These are phyloP conservation scores for Chondrus crispus DNA, from an alignment of 23 red algal genomes.

Conservation along the genomic window DNA sequence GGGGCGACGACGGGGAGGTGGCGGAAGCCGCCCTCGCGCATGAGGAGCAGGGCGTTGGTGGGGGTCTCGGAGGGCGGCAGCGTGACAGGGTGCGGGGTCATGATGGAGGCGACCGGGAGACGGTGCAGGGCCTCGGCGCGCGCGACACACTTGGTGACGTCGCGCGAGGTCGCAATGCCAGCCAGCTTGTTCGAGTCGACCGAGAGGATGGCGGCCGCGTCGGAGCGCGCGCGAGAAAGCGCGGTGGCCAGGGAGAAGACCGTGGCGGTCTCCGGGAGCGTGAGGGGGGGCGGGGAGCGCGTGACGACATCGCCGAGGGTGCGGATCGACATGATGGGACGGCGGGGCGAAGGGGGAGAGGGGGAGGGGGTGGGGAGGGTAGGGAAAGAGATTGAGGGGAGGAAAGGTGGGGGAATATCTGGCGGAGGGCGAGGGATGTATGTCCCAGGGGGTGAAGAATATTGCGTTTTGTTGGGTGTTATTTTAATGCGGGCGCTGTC, in stretches of 20 bases:
- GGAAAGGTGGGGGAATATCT: too few species aligned
- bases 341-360: too few species aligned
- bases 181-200: not conserved
- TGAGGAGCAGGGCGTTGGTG: slow-evolving; percentile 47
- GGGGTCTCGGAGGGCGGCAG: slow-evolving; percentile 62
- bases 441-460: too few species aligned
- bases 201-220: slow-evolving; percentile 49
- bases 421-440: too few species aligned
- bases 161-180: slow-evolving; percentile 58
- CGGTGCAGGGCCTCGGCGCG: slow-evolving; percentile 26
- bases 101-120: slow-evolving; percentile 35
- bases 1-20: slow-evolving; percentile 57
- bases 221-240: slow-evolving; percentile 11
- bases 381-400: too few species aligned
- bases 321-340: slow-evolving; percentile 27
- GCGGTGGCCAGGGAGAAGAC: slow-evolving; percentile 30
- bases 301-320: slow-evolving; percentile 58
- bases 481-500: too few species aligned
- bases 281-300: slow-evolving; percentile 14
- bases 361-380: too few species aligned
- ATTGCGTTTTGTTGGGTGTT: too few species aligned
- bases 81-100: slow-evolving; percentile 54
- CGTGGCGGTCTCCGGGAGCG: slow-evolving; percentile 38
- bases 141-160: slow-evolving; percentile 65
- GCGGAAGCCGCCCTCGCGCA: slow-evolving; percentile 66